phyloP scores from a whole-genome alignment of 768 basidiomycete genomes.

The Amanita pallidorosea region DNA sequence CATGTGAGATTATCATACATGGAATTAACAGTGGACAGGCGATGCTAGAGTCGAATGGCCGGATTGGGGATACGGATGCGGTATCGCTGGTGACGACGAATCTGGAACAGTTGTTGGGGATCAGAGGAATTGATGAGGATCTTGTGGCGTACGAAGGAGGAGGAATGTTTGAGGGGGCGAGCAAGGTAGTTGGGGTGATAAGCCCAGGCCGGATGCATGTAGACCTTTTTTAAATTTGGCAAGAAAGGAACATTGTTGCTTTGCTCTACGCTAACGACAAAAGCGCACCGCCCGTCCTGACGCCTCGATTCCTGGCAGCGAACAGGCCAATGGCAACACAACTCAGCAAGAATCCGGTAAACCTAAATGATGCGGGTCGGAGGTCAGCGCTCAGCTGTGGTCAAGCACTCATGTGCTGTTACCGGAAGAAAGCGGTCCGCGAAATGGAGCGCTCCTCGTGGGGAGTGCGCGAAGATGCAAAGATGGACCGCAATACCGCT shows the following conservation, averaged over 20 bases:
- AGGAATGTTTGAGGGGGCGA: conserved; percentile 41
- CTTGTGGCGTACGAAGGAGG: conserved; percentile 54
- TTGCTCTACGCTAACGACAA: conserved; percentile 39
- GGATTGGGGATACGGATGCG: conserved; percentile 28
- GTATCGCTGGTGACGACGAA: conserved; percentile 35
- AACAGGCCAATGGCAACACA: conserved; percentile 71
- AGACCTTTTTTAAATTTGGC: conserved; percentile 33
- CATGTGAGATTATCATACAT: neutral
- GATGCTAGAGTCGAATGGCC: conserved; percentile 34
- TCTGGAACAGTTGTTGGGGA: conserved; percentile 28
- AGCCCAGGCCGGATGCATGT: conserved; percentile 39
- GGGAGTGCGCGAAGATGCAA: conserved; percentile 74
- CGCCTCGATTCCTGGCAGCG: conserved; percentile 60
- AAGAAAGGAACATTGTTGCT: neutral
- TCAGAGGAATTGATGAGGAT: conserved; percentile 36
- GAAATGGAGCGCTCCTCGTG: conserved; percentile 79
- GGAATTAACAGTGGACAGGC: conserved; percentile 20
- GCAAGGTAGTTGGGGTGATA: conserved; percentile 46
- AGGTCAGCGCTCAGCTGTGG: neutral
- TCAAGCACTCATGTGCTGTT: conserved; percentile 6
- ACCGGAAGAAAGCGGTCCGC: conserved; percentile 82
- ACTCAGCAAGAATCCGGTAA: conserved; percentile 74
- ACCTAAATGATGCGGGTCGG: conserved; percentile 30
- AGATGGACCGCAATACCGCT: conserved; percentile 72
- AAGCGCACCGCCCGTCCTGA: conserved; percentile 56